These are phyloP conservation scores for Wallemia hederae DNA, from an alignment of 1,284 basidiomycete genomes.

Conservation along the genomic window DNA sequence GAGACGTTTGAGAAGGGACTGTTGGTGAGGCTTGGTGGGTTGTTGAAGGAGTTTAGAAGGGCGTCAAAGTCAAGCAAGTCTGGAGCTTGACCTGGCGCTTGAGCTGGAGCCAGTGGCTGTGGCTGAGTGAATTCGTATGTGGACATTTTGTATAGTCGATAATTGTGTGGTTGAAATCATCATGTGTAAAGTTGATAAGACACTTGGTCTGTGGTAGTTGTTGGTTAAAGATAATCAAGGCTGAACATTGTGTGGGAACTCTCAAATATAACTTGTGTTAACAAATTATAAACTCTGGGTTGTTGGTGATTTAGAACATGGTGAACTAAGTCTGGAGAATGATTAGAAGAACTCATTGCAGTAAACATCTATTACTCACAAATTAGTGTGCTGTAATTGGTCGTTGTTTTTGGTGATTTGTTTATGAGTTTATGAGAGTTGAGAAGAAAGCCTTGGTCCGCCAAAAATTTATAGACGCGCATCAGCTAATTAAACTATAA, in stretches of 20 bases:
- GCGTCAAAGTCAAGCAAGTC: not conserved
- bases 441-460: not conserved
- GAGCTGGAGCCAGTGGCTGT: not conserved
- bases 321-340: too few relatives aligned
- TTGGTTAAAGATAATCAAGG: not conserved
- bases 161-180: not conserved
- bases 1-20: not conserved
- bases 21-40: not conserved
- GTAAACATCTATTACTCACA: too few relatives aligned
- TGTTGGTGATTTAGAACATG: not conserved
- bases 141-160: not conserved
- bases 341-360: too few relatives aligned
- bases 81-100: too few relatives aligned
- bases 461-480: not conserved
- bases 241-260: not conserved
- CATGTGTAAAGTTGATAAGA: not conserved
- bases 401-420: not conserved
- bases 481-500: not conserved
- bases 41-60: not conserved
- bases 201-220: not conserved
- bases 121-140: not conserved
- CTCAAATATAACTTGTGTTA: not conserved
- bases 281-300: not conserved
- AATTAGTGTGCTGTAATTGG: too few relatives aligned
- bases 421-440: not conserved